Percentiles rank a stretch among this genome's conserved stretches.
phyloP scores from a whole-genome alignment of 345 rosid species.

The Cochlearia excelsa region DNA sequence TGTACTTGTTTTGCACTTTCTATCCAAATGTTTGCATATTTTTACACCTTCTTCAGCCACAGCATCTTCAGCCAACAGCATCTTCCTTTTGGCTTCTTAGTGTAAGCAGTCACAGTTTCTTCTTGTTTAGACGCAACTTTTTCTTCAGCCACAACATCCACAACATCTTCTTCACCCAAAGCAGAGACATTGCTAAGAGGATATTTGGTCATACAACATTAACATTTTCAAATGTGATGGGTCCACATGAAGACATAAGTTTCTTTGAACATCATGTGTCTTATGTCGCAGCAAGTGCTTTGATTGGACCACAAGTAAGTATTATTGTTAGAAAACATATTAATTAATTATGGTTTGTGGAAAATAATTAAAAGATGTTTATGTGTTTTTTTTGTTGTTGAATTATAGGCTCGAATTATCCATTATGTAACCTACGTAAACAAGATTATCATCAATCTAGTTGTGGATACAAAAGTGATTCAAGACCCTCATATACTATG shows the following conservation, averaged over 20 bases:
- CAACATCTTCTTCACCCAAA: too few relatives aligned
- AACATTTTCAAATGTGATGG: constrained; percentile 52
- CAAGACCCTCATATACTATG: constrained; percentile 64
- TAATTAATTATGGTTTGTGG: too few relatives aligned
- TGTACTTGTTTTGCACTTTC: too few relatives aligned
- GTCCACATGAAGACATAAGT: constrained; percentile 55
- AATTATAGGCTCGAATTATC: constrained; percentile 60
- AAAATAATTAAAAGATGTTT: too few relatives aligned
- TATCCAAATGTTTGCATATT: too few relatives aligned
- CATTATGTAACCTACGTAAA: constrained; percentile 69
- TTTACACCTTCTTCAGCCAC: too few relatives aligned
- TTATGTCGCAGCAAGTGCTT: constrained; percentile 53
- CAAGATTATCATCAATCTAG: constrained; percentile 55
- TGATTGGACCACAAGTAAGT: constrained; percentile 53
- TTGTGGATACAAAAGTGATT: constrained; percentile 62
- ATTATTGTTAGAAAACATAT: too few relatives aligned
- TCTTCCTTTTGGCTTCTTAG: too few relatives aligned
- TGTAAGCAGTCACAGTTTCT: too few relatives aligned
- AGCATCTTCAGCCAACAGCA: too few relatives aligned
- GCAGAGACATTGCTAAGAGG: constrained; percentile 35
- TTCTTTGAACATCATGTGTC: constrained; percentile 52
- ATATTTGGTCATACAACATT: constrained; percentile 43
- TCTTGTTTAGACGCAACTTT: too few relatives aligned
- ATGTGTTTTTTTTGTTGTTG: constrained; percentile 13
- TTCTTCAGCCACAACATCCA: too few relatives aligned